Conservation (phyloP, 2,329 filamentous ascomycete species). For the Aspergillus fischeri region DNA sequence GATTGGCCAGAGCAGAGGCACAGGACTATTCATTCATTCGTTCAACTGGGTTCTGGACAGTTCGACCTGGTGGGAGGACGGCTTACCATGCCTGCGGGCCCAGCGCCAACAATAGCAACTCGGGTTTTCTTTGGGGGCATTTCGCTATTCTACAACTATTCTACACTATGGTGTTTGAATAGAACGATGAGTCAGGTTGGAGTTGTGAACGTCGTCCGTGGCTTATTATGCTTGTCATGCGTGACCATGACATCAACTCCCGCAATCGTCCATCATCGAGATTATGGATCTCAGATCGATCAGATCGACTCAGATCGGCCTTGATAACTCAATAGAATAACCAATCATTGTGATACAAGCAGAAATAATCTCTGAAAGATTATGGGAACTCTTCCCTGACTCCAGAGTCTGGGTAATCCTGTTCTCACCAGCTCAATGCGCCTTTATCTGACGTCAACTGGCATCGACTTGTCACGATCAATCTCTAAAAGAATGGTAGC, state of each 20-base stretch:
- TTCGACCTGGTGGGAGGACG: not conserved
- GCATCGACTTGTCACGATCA: too few relatives aligned
- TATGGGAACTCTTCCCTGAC: not conserved
- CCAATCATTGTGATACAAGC: not conserved
- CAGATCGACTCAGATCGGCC: not conserved
- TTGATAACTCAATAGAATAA: not conserved
- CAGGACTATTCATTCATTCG: constrained; percentile 47
- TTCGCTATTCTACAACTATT: not conserved
- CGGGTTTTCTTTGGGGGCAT: constrained; percentile 36
- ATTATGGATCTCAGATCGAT: not conserved
- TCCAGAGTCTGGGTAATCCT: too few relatives aligned
- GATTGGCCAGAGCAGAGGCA: constrained; percentile 62
- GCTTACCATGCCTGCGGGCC: constrained; percentile 58
- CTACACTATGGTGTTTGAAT: not conserved
- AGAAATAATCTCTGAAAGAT: not conserved
- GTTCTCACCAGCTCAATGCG: not conserved
- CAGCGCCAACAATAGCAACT: constrained; percentile 59
- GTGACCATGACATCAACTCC: not conserved
- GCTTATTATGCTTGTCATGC: not conserved
- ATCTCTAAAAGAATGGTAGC: not conserved
- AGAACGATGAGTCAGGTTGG: not conserved
- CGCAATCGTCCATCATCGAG: not conserved
- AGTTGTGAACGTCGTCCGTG: too few relatives aligned
- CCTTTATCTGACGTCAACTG: too few relatives aligned
- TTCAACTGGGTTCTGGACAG: not conserved